Conservation (phyloP, 805 yeast species). For the Scheffersomyces amazonensis region DNA sequence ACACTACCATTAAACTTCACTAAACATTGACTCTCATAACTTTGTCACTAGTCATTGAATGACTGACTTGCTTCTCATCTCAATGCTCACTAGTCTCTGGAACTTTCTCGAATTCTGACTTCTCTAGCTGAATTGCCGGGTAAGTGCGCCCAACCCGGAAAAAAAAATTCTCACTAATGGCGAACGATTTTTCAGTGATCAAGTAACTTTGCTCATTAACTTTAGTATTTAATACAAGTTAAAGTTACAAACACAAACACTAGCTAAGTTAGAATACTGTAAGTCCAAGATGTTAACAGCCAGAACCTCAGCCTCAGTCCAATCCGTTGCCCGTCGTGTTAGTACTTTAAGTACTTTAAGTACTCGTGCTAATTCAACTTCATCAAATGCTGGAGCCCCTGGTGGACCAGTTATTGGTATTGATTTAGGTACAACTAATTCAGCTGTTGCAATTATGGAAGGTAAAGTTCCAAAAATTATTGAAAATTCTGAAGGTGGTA, state of each 20-base stretch:
- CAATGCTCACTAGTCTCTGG: too few relatives aligned
- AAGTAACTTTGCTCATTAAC: too few relatives aligned
- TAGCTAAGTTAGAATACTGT: neutral
- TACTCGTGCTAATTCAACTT: slow-evolving; percentile 28
- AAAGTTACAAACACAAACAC: neutral
- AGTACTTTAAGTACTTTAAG: too few relatives aligned
- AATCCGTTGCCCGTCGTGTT: slow-evolving; percentile 35
- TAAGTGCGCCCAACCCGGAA: neutral
- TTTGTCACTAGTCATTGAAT: too few relatives aligned
- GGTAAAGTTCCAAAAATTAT: slow-evolving; percentile 73
- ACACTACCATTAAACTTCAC: too few relatives aligned
- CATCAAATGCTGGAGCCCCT: slow-evolving; percentile 31
- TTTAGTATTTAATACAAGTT: neutral
- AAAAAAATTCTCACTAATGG: slow-evolving; percentile 1
- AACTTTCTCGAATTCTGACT: too few relatives aligned
- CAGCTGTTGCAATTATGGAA: slow-evolving; percentile 85
- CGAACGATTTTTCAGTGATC: neutral
- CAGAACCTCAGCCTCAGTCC: slow-evolving; percentile 34
- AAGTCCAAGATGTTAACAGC: slow-evolving; percentile 37
- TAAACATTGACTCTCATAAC: too few relatives aligned
- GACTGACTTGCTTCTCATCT: too few relatives aligned
- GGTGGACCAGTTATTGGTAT: slow-evolving; percentile 72
- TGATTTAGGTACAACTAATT: slow-evolving; percentile 86
- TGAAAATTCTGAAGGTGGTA: slow-evolving; percentile 74
- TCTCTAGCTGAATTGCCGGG: too few relatives aligned